Conservation (phyloP, 2,329 filamentous ascomycete genomes). For the Sporothrix euskadiensis region DNA sequence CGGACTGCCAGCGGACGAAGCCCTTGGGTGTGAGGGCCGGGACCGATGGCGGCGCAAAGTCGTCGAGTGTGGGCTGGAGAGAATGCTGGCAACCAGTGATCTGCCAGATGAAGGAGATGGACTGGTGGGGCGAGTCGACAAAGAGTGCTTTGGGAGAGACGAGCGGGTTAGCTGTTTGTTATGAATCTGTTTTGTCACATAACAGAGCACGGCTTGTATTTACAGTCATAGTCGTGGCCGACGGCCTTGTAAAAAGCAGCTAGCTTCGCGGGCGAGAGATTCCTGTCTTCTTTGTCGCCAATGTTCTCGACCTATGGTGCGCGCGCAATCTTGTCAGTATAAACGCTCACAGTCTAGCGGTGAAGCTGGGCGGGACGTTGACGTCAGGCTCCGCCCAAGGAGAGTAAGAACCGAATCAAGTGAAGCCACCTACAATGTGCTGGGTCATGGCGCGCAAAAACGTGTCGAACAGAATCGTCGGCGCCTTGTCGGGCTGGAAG, state of each 20-base stretch:
- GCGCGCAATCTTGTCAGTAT: slow-evolving; percentile 14
- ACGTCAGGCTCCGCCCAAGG: background rate
- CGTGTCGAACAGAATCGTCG: slow-evolving; percentile 66
- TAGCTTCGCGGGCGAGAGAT: slow-evolving; percentile 67
- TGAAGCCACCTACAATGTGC: slow-evolving; percentile 63
- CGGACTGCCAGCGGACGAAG: slow-evolving; percentile 91
- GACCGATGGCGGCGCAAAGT: slow-evolving; percentile 73
- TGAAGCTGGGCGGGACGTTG: background rate
- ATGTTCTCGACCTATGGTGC: slow-evolving; percentile 55
- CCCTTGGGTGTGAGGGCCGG: slow-evolving; percentile 81
- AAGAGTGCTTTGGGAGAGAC: slow-evolving; percentile 63
- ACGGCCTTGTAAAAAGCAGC: slow-evolving; percentile 75
- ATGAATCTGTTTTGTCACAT: background rate
- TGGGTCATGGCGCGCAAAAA: slow-evolving; percentile 67
- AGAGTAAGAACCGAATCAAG: slow-evolving; percentile 8
- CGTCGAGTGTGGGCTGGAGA: slow-evolving; percentile 71
- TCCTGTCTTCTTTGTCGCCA: slow-evolving; percentile 55
- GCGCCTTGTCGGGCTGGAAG: slow-evolving; percentile 66
- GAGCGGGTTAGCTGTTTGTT: background rate
- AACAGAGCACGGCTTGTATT: no score
- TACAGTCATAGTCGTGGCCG: slow-evolving; percentile 73
- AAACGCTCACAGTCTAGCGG: background rate
- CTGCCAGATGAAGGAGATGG: slow-evolving; percentile 90
- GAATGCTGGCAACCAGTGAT: slow-evolving; percentile 87
- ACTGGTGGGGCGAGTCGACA: slow-evolving; percentile 67